These are phyloP conservation scores for Eucalyptus pauciflora DNA, from an alignment of 345 rosid species.

Conservation along the genomic window DNA sequence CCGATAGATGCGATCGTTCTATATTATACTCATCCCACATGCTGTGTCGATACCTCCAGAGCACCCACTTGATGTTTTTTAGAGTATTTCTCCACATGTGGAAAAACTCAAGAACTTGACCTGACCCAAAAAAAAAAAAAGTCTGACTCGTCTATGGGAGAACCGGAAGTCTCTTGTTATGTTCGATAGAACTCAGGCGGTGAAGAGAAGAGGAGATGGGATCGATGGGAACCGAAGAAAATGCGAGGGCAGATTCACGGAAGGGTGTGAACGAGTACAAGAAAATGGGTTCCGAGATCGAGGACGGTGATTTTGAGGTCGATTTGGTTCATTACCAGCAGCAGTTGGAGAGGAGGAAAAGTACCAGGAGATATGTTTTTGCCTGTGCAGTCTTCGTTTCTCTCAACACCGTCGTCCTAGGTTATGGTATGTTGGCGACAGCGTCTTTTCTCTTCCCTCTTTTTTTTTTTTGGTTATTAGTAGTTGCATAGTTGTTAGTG, in stretches of 20 bases:
- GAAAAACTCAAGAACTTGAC: background rate
- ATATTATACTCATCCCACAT: background rate
- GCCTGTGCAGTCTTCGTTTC: constrained; percentile 83
- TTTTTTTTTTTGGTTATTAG: background rate
- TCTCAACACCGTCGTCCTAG: constrained; percentile 77
- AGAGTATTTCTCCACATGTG: background rate
- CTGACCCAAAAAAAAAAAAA: background rate
- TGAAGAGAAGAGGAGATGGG: constrained; percentile 10
- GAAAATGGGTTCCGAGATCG: constrained; percentile 55
- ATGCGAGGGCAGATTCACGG: constrained; percentile 25
- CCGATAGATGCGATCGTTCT: background rate
- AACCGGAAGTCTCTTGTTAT: background rate
- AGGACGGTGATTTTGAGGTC: constrained; percentile 5
- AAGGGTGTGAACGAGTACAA: constrained; percentile 55
- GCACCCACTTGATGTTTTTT: background rate
- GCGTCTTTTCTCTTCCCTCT: background rate
- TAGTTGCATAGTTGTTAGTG: background rate
- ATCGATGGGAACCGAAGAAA: constrained; percentile 38
- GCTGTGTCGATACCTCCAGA: background rate
- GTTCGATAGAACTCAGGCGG: background rate
- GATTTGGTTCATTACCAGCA: constrained; percentile 9
- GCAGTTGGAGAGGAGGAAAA: constrained; percentile 2
- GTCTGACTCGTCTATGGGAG: background rate
- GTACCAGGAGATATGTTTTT: constrained; percentile 38
- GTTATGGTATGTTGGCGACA: constrained; percentile 45